A percentile compares a stretch with the other conserved stretches of the same genome.
phyloP scores from a whole-genome alignment of 2,329 filamentous ascomycete species.

The Ceratocystis lukuohia region DNA sequence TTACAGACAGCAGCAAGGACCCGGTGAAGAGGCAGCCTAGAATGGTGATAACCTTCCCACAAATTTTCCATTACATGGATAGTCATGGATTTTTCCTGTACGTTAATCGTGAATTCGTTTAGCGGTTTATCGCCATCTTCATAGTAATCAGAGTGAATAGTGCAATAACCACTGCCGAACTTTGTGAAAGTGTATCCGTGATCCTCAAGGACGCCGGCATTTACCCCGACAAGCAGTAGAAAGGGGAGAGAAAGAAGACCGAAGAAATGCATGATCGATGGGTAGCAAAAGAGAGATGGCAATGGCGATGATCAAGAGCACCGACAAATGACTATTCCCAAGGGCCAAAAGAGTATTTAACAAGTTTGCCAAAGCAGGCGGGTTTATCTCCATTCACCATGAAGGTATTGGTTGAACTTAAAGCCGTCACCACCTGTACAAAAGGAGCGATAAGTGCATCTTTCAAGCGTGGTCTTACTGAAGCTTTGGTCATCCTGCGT shows the following conservation, averaged over 20 bases:
- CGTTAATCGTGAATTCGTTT: neutral
- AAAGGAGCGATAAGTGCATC: no score
- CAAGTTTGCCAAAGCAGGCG: no score
- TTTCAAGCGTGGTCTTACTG: no score
- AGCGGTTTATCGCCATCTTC: fast-evolving
- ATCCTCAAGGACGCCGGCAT: neutral
- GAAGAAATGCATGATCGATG: neutral
- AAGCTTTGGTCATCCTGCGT: no score
- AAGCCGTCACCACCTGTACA: no score
- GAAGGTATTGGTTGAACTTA: no score
- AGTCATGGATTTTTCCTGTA: neutral
- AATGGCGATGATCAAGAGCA: neutral
- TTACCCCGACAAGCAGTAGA: neutral
- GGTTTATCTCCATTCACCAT: no score
- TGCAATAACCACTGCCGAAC: neutral
- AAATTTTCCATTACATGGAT: neutral
- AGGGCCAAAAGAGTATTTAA: no score
- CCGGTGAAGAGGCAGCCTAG: no score
- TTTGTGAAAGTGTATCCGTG: neutral
- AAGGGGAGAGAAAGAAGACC: neutral
- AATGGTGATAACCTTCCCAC: neutral
- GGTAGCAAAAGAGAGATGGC: no score
- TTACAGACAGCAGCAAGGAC: neutral
- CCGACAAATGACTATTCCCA: no score
- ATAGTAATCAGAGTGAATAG: neutral